phyloP scores from a whole-genome alignment of 169 alveolate species.

The Plasmodium fragile region DNA sequence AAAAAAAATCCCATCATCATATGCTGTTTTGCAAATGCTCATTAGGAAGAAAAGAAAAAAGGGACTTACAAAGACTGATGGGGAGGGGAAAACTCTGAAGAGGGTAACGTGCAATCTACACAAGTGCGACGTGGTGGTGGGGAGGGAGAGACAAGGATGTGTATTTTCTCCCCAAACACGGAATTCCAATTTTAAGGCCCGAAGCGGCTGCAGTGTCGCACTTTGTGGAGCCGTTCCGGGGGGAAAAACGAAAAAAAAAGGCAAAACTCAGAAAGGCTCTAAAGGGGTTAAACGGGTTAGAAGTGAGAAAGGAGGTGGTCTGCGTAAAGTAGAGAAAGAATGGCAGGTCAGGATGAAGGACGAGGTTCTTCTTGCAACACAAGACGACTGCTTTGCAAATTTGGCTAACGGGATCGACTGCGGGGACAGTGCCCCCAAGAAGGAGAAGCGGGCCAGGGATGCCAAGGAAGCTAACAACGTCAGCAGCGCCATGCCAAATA shows the following conservation, averaged over 20 bases:
- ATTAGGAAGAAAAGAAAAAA: constrained; percentile 37
- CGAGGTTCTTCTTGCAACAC: neutral
- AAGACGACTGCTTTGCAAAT: neutral
- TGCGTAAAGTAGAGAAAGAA: neutral
- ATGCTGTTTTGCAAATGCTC: constrained; percentile 14
- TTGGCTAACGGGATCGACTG: neutral
- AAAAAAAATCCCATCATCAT: neutral
- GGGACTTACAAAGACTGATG: constrained; percentile 10
- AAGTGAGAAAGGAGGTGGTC: neutral
- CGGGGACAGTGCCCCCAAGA: neutral
- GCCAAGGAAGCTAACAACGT: neutral
- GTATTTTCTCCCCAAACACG: neutral
- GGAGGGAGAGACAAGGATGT: neutral
- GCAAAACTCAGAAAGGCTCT: neutral
- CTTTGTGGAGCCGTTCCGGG: neutral
- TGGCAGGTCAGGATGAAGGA: neutral
- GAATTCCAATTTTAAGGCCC: neutral
- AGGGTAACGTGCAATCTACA: neutral
- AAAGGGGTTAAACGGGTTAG: neutral
- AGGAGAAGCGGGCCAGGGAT: neutral
- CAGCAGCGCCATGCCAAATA: neutral
- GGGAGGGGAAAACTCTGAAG: neutral
- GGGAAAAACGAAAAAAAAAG: neutral
- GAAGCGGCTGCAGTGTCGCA: neutral
- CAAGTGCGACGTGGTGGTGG: neutral